Percentiles rank a stretch among this genome's conserved stretches.
Evolutionary conservation across 2,329 filamentous ascomycete species (phyloP).

Genomic region (Rosellinia necatrix): DNA sequence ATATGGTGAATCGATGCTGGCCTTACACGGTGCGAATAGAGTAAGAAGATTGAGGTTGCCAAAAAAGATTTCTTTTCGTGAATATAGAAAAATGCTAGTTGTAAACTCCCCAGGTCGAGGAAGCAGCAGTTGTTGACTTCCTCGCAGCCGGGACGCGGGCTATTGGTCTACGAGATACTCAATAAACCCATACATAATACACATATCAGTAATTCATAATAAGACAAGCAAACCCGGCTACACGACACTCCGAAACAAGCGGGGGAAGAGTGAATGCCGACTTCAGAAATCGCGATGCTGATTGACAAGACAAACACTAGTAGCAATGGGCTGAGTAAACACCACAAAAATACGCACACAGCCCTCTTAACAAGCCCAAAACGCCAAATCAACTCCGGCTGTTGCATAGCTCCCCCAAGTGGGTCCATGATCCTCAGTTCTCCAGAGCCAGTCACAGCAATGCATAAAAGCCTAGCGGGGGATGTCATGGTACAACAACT

Average conservation of each 20-base stretch:
- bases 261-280: constrained; percentile 12
- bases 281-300: constrained; percentile 9
- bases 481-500: constrained; percentile 30
- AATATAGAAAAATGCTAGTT: constrained; percentile 4
- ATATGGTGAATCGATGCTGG: no score
- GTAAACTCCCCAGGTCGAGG: not conserved
- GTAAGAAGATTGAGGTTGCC: no score
- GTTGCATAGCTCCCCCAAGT: constrained; percentile 25
- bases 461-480: constrained; percentile 30
- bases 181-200: constrained; percentile 8
- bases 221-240: not conserved
- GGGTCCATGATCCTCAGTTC: constrained; percentile 12
- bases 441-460: constrained; percentile 32
- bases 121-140: not conserved
- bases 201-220: constrained; percentile 7
- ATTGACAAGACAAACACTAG: constrained; percentile 5
- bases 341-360: constrained; percentile 7
- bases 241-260: constrained; percentile 1
- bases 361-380: constrained; percentile 28
- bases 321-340: constrained; percentile 9
- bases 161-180: not conserved
- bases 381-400: constrained; percentile 40
- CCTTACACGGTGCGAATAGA: no score
- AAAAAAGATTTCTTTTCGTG: constrained; percentile 9
- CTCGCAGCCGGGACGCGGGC: not conserved